Percentiles rank a stretch among this genome's conserved stretches.
Evolutionary conservation across 139 green algal genomes (phyloP).

Genomic region (Ettlia oleoabundans): DNA sequence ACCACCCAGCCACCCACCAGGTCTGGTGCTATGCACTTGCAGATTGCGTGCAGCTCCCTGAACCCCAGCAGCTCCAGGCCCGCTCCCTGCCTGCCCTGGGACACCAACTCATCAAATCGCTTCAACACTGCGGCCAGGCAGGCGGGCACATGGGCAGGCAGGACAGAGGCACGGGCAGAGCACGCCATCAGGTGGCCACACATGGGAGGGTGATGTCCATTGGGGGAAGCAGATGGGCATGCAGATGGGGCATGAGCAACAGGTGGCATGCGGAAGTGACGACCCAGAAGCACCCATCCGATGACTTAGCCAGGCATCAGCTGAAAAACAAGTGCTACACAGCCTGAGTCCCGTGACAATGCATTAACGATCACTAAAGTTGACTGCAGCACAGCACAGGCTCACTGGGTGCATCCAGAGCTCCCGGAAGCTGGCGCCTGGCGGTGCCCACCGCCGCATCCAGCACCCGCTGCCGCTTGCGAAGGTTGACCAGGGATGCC

Average conservation of each 20-base stretch:
- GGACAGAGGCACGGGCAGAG: neutral
- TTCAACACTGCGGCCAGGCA: constrained; percentile 24
- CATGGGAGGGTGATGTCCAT: too few relatives aligned
- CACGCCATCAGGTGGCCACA: too few relatives aligned
- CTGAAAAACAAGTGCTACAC: too few relatives aligned
- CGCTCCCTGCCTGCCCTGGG: neutral
- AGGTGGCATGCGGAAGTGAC: too few relatives aligned
- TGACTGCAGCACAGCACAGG: neutral
- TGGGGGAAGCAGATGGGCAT: too few relatives aligned
- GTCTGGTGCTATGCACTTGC: neutral
- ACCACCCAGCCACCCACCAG: neutral
- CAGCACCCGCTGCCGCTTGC: neutral
- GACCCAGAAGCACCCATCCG: too few relatives aligned
- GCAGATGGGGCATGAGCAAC: too few relatives aligned
- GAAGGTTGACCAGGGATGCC: neutral
- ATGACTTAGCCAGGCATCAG: too few relatives aligned
- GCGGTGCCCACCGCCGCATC: neutral
- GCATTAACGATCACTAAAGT: too few relatives aligned
- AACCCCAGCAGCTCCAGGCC: neutral
- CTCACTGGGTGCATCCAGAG: constrained; percentile 2
- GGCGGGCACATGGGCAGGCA: too few relatives aligned
- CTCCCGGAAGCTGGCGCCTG: neutral
- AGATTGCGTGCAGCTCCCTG: neutral
- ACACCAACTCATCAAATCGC: neutral
- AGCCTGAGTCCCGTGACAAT: too few relatives aligned